A percentile compares a stretch with the other conserved stretches of the same genome.
Evolutionary conservation across 306 rosid species (phyloP).

Genomic region (Trichosanthes truncata): DNA sequence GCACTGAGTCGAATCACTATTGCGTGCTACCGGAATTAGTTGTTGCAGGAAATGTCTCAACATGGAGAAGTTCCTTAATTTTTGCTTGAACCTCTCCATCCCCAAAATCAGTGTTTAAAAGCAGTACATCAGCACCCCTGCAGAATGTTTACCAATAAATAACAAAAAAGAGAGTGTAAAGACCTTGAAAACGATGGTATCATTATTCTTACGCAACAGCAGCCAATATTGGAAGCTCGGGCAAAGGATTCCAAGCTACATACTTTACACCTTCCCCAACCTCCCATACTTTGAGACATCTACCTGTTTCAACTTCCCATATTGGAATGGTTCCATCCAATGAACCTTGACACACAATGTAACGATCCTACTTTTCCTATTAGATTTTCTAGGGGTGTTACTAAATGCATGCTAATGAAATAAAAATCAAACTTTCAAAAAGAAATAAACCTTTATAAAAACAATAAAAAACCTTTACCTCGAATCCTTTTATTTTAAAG

Average conservation of each 20-base stretch:
- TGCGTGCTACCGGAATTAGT: slow-evolving; percentile 56
- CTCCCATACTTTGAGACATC: slow-evolving; percentile 71
- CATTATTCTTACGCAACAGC: slow-evolving; percentile 54
- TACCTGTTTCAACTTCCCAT: slow-evolving; percentile 90
- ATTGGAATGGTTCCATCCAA: slow-evolving; percentile 81
- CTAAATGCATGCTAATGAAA: too few species aligned
- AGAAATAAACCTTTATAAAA: too few species aligned
- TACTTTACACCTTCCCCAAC: slow-evolving; percentile 68
- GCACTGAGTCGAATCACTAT: slow-evolving; percentile 4
- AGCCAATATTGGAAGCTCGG: slow-evolving; percentile 57
- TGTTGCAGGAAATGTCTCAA: slow-evolving; percentile 30
- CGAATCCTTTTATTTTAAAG: too few species aligned
- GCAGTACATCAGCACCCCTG: slow-evolving; percentile 71
- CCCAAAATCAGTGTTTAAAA: slow-evolving; percentile 63
- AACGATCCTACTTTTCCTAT: too few species aligned
- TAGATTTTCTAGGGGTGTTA: too few species aligned
- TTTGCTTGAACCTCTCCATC: slow-evolving; percentile 67
- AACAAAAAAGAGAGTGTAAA: not conserved
- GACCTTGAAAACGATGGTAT: not conserved
- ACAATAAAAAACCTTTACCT: too few species aligned
- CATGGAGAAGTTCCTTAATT: slow-evolving; percentile 52
- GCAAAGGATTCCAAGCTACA: slow-evolving; percentile 90
- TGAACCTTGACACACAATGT: too few species aligned
- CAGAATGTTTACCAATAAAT: not conserved
- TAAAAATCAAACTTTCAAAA: too few species aligned